Conservation (phyloP, 768 basidiomycete genomes). For the Mycena maculata region DNA sequence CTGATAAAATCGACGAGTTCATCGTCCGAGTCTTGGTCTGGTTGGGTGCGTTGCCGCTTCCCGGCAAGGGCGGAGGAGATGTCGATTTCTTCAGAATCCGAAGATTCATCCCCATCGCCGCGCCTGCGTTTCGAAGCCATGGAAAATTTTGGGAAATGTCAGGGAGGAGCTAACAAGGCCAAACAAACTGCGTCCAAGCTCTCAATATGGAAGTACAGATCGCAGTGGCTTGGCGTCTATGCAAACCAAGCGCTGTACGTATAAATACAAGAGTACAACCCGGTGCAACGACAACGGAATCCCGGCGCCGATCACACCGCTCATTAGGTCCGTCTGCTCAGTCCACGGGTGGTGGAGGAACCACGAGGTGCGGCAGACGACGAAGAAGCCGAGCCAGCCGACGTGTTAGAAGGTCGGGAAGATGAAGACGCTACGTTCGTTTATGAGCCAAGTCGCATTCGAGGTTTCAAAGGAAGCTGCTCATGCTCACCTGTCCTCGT, state of each 20-base stretch:
- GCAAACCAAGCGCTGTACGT: too few relatives aligned
- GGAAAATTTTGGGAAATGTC: slow-evolving; percentile 14
- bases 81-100: slow-evolving; percentile 61
- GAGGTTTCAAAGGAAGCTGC: slow-evolving; percentile 16
- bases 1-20: slow-evolving; percentile 75
- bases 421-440: slow-evolving; percentile 13
- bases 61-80: slow-evolving; percentile 71
- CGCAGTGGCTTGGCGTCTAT: too few relatives aligned
- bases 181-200: slow-evolving; percentile 16
- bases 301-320: too few relatives aligned
- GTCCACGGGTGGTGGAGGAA: slow-evolving; percentile 22
- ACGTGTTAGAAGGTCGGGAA: background rate
- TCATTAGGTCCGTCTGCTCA: slow-evolving; percentile 4
- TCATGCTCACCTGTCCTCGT: slow-evolving; percentile 51
- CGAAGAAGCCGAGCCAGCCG: background rate
- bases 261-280: too few relatives aligned
- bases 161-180: background rate
- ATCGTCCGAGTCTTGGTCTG: slow-evolving; percentile 44
- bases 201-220: slow-evolving; percentile 9
- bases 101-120: slow-evolving; percentile 25
- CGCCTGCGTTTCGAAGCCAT: slow-evolving; percentile 28
- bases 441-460: background rate
- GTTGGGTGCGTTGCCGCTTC: slow-evolving; percentile 50
- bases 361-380: slow-evolving; percentile 10
- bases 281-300: too few relatives aligned